phyloP scores from a whole-genome alignment of 345 rosid genomes.

The Populus tremula region DNA sequence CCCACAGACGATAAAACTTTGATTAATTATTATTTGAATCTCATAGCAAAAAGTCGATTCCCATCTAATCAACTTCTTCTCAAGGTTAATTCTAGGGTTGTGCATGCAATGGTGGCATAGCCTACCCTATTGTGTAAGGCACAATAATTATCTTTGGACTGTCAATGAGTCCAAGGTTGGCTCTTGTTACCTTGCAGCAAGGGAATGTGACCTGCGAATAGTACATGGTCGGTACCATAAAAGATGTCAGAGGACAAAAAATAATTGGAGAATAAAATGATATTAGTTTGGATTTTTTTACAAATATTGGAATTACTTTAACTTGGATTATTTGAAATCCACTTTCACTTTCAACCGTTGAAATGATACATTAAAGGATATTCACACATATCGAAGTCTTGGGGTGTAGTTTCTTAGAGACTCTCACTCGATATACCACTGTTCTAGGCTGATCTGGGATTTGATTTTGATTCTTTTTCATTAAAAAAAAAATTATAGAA shows the following conservation, averaged over 20 bases:
- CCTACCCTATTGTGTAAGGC: conserved; percentile 11
- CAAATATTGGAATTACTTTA: not conserved
- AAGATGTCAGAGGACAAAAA: not conserved
- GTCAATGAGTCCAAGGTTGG: not conserved
- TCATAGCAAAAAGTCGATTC: conserved; percentile 11
- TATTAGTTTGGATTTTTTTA: not conserved
- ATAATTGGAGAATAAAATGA: conserved; percentile 2
- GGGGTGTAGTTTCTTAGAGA: not conserved
- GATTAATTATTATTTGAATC: conserved; percentile 19
- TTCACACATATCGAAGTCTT: not conserved
- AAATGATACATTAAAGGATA: not conserved
- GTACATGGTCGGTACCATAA: not conserved
- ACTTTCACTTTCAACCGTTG: conserved; percentile 1
- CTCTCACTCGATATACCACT: not conserved
- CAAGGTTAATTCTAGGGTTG: conserved; percentile 27
- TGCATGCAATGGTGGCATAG: not conserved
- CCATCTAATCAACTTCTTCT: conserved; percentile 31
- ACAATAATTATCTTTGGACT: conserved; percentile 23
- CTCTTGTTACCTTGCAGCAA: not conserved
- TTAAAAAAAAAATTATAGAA: too few relatives aligned
- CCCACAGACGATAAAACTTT: conserved; percentile 18
- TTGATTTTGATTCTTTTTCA: too few relatives aligned
- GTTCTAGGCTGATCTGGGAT: too few relatives aligned
- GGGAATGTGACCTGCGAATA: not conserved
- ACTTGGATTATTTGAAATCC: not conserved